These are phyloP conservation scores for Cystofilobasidium capitatum DNA, from an alignment of 768 basidiomycete genomes.

Conservation along the genomic window DNA sequence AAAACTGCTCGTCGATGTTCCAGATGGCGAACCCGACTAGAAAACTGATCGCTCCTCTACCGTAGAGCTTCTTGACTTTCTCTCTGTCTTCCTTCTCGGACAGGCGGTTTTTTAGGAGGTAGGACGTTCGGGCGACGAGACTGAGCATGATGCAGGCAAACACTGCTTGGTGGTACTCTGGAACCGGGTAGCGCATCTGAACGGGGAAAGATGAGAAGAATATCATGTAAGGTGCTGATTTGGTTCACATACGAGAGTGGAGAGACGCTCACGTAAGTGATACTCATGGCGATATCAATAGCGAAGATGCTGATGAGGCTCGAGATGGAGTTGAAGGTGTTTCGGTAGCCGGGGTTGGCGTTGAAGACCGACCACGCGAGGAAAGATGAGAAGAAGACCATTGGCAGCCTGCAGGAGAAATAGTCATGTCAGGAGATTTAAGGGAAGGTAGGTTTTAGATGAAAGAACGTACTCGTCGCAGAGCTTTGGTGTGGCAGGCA, in stretches of 20 bases:
- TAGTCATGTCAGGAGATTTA: too few species aligned
- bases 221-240: background rate
- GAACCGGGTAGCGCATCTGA: background rate
- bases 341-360: background rate
- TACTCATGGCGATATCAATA: background rate
- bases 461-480: too few species aligned
- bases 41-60: background rate
- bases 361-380: slow-evolving; percentile 8
- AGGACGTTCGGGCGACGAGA: background rate
- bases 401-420: too few species aligned
- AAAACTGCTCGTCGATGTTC: slow-evolving; percentile 10
- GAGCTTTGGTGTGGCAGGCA: too few species aligned
- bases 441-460: too few species aligned
- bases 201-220: background rate
- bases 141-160: background rate
- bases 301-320: background rate
- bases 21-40: slow-evolving; percentile 2
- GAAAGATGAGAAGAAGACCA: slow-evolving; percentile 8
- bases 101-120: background rate
- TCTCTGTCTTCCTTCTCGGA: background rate
- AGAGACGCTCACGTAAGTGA: background rate
- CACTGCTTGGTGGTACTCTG: background rate
- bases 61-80: background rate
- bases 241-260: background rate
- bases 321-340: background rate